A percentile compares a stretch with the other conserved stretches of the same genome.
Conservation (phyloP, 2,329 filamentous ascomycete species). For the Fusarium globosum region DNA sequence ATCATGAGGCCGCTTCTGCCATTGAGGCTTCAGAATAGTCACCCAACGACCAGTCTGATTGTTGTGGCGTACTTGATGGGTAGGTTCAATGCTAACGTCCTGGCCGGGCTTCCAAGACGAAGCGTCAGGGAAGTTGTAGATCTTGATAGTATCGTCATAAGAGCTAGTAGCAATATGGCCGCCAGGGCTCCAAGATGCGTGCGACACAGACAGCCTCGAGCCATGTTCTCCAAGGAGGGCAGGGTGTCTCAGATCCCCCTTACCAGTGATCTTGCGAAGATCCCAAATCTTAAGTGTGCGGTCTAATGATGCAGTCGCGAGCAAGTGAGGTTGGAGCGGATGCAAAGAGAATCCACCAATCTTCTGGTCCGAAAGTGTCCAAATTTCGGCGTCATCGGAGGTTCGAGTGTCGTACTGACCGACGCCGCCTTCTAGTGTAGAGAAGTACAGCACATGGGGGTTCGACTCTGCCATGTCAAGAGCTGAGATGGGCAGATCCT, state of each 20-base stretch:
- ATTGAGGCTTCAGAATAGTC: constrained; percentile 83
- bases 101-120: constrained; percentile 68
- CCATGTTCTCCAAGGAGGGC: constrained; percentile 82
- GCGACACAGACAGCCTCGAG: constrained; percentile 86
- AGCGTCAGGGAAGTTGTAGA: constrained; percentile 80
- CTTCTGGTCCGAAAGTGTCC: constrained; percentile 87
- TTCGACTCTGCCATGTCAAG: constrained; percentile 81
- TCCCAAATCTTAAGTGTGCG: constrained; percentile 94
- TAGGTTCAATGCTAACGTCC: constrained; percentile 75
- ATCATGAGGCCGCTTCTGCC: constrained; percentile 84
- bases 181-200: constrained; percentile 87
- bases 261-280: constrained; percentile 78
- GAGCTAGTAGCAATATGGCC: constrained; percentile 91
- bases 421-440: constrained; percentile 83
- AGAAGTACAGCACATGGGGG: constrained; percentile 83
- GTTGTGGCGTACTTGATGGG: constrained; percentile 80
- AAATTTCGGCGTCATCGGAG: constrained; percentile 69
- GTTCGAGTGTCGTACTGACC: constrained; percentile 83
- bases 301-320: constrained; percentile 91
- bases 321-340: constrained; percentile 80
- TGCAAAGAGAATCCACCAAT: constrained; percentile 93
- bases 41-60: constrained; percentile 97
- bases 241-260: constrained; percentile 70
- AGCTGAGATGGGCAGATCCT: constrained; percentile 84
- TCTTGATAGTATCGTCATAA: constrained; percentile 95